These are phyloP conservation scores for Hanseniaspora pseudoguilliermondii DNA, from an alignment of 805 yeast genomes.

Conservation along the genomic window DNA sequence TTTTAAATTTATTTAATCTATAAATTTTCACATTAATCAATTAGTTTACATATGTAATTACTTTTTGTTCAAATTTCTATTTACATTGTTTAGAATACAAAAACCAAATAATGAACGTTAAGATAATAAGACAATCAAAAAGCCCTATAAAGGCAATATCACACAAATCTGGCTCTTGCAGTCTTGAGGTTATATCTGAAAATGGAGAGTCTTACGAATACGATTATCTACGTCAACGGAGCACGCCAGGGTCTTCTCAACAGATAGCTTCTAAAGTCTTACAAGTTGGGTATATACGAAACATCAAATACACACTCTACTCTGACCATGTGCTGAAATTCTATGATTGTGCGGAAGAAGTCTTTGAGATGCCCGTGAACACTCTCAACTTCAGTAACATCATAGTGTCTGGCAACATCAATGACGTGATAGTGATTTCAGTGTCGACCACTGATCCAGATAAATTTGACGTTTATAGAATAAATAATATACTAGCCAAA, in stretches of 20 bases:
- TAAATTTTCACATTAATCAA: no score
- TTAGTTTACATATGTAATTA: no score
- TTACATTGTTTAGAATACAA: neutral
- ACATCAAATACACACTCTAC: neutral
- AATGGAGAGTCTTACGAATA: neutral
- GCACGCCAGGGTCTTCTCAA: neutral
- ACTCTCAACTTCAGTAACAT: slow-evolving; percentile 8
- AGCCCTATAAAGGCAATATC: neutral
- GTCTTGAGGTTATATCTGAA: neutral
- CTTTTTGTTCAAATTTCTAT: neutral
- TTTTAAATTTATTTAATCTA: no score
- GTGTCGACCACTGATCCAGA: slow-evolving; percentile 11
- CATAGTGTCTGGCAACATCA: neutral
- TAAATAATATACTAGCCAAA: neutral
- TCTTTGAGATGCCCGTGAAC: slow-evolving; percentile 10
- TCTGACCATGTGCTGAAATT: neutral
- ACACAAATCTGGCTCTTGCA: neutral
- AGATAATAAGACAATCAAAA: neutral
- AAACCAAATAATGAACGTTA: neutral
- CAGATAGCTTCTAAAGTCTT: neutral
- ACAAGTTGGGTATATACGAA: neutral
- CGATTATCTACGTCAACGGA: neutral
- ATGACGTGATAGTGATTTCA: neutral
- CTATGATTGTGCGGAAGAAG: neutral
- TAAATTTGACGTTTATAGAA: neutral